Conservation (phyloP, 75 land plant species). For the Cryptomeria japonica region DNA sequence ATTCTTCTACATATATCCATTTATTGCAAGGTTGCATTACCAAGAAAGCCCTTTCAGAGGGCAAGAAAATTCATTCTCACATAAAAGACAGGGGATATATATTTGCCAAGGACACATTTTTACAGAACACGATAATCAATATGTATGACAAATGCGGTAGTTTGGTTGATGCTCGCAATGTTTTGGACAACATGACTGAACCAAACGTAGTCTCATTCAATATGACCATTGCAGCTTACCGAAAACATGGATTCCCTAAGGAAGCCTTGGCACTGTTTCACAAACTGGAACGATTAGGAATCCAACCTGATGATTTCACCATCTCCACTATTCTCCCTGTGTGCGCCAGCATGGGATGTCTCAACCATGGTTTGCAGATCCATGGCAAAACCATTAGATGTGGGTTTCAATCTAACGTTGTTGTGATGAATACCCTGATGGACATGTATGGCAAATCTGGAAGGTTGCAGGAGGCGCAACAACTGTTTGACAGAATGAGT, state of each 20-base stretch:
- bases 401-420: neutral
- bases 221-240: neutral
- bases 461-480: slow-evolving; percentile 31
- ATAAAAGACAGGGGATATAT: no score
- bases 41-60: no score
- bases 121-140: no score
- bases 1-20: no score
- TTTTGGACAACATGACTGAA: neutral
- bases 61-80: no score
- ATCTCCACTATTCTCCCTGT: neutral
- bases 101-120: no score
- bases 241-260: neutral
- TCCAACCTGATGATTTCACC: neutral
- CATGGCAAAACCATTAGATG: neutral
- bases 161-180: neutral
- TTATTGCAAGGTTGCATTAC: no score
- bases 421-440: slow-evolving; percentile 6
- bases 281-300: neutral
- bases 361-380: neutral
- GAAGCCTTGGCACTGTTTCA: neutral
- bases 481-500: slow-evolving; percentile 35
- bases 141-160: no score
- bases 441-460: slow-evolving; percentile 80
- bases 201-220: neutral
- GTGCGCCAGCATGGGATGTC: neutral